phyloP scores from a whole-genome alignment of 495 filamentous ascomycete genomes.

The Aspergillus mulundensis region DNA sequence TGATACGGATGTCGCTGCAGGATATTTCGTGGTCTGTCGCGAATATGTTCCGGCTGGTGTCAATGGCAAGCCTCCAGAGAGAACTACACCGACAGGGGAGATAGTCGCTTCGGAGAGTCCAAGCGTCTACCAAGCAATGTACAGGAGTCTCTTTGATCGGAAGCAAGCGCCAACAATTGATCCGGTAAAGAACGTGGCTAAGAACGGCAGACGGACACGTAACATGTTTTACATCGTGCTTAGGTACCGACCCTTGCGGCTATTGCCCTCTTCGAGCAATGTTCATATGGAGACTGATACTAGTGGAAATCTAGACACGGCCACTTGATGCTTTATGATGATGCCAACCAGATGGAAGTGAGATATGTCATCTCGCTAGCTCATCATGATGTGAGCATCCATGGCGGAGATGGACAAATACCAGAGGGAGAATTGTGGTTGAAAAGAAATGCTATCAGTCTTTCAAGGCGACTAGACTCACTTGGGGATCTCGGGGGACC shows the following conservation, averaged over 20 bases:
- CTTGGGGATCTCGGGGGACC: slow-evolving; percentile 55
- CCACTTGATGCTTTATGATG: slow-evolving; percentile 96
- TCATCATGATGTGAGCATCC: slow-evolving; percentile 81
- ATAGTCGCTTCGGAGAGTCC: slow-evolving; percentile 70
- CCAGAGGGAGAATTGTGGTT: slow-evolving; percentile 92
- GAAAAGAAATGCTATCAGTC: slow-evolving; percentile 89
- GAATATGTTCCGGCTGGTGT: slow-evolving; percentile 88
- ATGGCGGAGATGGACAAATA: slow-evolving; percentile 73
- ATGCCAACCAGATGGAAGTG: slow-evolving; percentile 82
- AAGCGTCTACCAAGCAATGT: slow-evolving; percentile 97
- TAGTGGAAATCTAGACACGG: slow-evolving; percentile 64
- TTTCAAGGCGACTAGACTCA: slow-evolving; percentile 64
- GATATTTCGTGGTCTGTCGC: slow-evolving; percentile 91
- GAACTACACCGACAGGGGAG: slow-evolving; percentile 74
- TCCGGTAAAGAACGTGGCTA: slow-evolving; percentile 47
- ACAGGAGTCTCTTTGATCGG: slow-evolving; percentile 89
- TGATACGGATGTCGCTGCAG: slow-evolving; percentile 81
- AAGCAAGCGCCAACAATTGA: slow-evolving; percentile 56
- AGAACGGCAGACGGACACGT: slow-evolving; percentile 65
- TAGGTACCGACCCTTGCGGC: slow-evolving; percentile 50
- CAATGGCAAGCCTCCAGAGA: slow-evolving; percentile 85
- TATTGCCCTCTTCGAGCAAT: not conserved
- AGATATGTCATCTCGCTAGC: slow-evolving; percentile 90
- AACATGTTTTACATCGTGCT: slow-evolving; percentile 96
- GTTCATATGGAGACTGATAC: slow-evolving; percentile 17